Percentiles rank a stretch among this genome's conserved stretches.
Evolutionary conservation across 345 rosid genomes (phyloP).

Genomic region (Firmiana major): DNA sequence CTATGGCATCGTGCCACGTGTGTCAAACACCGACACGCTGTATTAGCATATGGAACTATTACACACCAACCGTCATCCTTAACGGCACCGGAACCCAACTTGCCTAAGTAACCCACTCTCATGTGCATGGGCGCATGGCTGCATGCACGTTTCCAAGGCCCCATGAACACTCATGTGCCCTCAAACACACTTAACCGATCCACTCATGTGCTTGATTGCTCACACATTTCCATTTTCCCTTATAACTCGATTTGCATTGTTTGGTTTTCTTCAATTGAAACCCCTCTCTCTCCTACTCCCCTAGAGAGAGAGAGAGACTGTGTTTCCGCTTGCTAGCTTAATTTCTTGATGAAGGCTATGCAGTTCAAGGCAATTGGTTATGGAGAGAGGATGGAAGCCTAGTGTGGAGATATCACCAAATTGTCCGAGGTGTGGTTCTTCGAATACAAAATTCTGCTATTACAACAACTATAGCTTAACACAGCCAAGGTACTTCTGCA

Average conservation of each 20-base stretch:
- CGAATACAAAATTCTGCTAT: slow-evolving; percentile 60
- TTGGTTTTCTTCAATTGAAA: not conserved
- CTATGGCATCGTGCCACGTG: slow-evolving; percentile 16
- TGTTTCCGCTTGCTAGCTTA: not conserved
- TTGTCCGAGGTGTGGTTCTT: slow-evolving; percentile 63
- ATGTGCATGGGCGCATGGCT: slow-evolving; percentile 34
- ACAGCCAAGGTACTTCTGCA: slow-evolving; percentile 63
- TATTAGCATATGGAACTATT: slow-evolving; percentile 35
- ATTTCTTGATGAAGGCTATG: not conserved
- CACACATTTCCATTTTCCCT: not conserved
- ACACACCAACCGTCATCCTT: slow-evolving; percentile 26
- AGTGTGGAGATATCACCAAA: slow-evolving; percentile 44
- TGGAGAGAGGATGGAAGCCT: slow-evolving; percentile 54
- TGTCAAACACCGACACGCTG: slow-evolving; percentile 36
- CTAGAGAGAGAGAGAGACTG: not conserved
- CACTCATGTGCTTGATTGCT: slow-evolving; percentile 12
- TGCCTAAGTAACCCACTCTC: slow-evolving; percentile 24
- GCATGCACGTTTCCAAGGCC: slow-evolving; percentile 22
- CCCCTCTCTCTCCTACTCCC: slow-evolving; percentile 3
- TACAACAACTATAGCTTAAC: slow-evolving; percentile 70
- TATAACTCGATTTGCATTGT: not conserved
- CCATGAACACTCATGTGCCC: slow-evolving; percentile 2
- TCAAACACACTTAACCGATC: not conserved
- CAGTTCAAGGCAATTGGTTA: slow-evolving; percentile 13
- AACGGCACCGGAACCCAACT: slow-evolving; percentile 31